These are phyloP conservation scores for Nicotiana knightiana DNA, from an alignment of 257 asterid species.

Conservation along the genomic window DNA sequence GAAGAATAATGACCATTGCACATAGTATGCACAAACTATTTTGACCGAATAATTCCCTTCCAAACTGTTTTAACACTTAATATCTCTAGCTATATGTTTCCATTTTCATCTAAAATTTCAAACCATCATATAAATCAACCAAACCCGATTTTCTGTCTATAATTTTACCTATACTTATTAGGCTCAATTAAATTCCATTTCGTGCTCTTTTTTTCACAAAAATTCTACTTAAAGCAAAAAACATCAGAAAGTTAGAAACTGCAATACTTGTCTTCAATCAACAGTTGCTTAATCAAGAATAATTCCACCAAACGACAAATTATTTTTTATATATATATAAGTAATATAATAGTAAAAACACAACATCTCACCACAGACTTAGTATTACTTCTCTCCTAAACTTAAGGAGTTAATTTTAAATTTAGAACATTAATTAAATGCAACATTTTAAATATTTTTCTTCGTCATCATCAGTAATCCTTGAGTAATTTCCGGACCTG, in stretches of 20 bases:
- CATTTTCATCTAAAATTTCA: too few relatives aligned
- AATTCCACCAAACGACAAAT: neutral
- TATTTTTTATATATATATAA: neutral
- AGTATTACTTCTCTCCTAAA: neutral
- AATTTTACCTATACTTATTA: too few relatives aligned
- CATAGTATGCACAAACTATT: too few relatives aligned
- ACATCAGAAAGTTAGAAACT: neutral
- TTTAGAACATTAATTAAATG: neutral
- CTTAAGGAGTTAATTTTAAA: neutral
- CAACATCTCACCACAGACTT: neutral
- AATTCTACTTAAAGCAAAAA: neutral
- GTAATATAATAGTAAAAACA: neutral
- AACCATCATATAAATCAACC: too few relatives aligned
- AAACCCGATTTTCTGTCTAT: too few relatives aligned
- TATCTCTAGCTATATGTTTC: too few relatives aligned
- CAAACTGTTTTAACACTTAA: too few relatives aligned
- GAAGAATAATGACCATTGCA: too few relatives aligned
- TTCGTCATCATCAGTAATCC: constrained; percentile 41
- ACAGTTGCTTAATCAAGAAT: neutral
- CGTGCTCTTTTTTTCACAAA: neutral
- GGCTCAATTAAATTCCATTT: neutral
- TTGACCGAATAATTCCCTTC: too few relatives aligned
- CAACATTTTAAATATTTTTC: constrained; percentile 5
- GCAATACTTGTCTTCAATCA: neutral
- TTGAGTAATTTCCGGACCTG: constrained; percentile 78